These are phyloP conservation scores for Mesotaenium endlicherianum DNA, from an alignment of 139 green algal genomes.

Conservation along the genomic window DNA sequence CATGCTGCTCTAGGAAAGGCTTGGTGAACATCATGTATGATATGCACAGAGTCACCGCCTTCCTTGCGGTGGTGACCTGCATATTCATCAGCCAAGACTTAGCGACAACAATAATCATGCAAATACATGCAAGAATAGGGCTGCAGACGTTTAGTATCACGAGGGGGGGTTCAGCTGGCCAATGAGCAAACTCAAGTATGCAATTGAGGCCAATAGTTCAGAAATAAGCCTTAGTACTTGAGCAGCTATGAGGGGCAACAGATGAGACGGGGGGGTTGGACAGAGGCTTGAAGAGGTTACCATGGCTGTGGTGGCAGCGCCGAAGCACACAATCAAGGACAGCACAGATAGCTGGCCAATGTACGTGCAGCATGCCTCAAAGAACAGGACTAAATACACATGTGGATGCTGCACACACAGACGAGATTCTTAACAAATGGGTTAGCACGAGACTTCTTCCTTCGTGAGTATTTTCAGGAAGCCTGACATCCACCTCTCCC, in stretches of 20 bases:
- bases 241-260: too few species aligned
- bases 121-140: background rate
- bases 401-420: constrained; percentile 21
- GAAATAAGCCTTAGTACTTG: background rate
- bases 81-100: background rate
- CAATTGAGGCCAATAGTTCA: background rate
- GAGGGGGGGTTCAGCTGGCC: background rate
- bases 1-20: constrained; percentile 17
- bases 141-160: constrained; percentile 7
- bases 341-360: constrained; percentile 35
- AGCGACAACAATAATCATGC: background rate
- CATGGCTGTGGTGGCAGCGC: constrained; percentile 22
- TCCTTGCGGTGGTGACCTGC: constrained; percentile 34
- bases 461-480: too few species aligned
- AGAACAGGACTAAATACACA: constrained; percentile 16
- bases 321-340: constrained; percentile 13
- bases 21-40: constrained; percentile 49
- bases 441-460: too few species aligned
- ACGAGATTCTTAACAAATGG: too few species aligned
- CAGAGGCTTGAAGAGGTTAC: too few species aligned
- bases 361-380: constrained; percentile 8
- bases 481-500: too few species aligned
- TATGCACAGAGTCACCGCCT: constrained; percentile 21
- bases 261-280: too few species aligned
- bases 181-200: background rate